Evolutionary conservation across 2,329 filamentous ascomycete genomes (phyloP).

Genomic region (Metarhizium humberi): DNA sequence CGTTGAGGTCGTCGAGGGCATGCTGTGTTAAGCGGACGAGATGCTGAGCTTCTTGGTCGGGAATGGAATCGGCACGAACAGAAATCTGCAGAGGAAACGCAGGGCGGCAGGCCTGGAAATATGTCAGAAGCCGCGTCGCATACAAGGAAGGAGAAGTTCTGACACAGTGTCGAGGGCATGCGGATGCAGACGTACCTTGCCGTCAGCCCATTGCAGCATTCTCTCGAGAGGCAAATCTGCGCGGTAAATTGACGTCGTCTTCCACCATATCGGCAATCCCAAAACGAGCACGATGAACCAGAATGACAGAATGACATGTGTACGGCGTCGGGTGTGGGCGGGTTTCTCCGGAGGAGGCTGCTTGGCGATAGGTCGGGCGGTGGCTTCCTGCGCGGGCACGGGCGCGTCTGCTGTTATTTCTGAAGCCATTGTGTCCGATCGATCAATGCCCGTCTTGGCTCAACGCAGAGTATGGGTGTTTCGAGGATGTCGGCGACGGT

Average conservation of each 20-base stretch:
- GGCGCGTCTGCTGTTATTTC: constrained; percentile 11
- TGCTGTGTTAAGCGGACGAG: constrained; percentile 76
- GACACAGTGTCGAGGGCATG: neutral
- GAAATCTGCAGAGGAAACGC: constrained; percentile 81
- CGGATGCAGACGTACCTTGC: constrained; percentile 50
- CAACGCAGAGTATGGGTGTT: no score
- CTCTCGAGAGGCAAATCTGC: constrained; percentile 71
- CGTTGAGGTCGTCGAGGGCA: constrained; percentile 76
- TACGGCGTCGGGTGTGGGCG: constrained; percentile 59
- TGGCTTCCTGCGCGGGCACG: constrained; percentile 8
- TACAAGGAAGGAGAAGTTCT: neutral
- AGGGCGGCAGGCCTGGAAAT: constrained; percentile 66
- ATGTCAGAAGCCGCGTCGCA: neutral
- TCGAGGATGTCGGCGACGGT: no score
- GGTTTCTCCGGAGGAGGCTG: constrained; percentile 69
- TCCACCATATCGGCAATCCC: constrained; percentile 91
- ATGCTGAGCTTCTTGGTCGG: constrained; percentile 58
- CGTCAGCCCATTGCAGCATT: constrained; percentile 87
- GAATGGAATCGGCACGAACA: constrained; percentile 59
- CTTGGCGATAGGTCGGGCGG: constrained; percentile 9
- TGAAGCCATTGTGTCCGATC: constrained; percentile 7
- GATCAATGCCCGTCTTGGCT: no score
- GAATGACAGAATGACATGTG: constrained; percentile 73
- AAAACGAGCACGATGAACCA: constrained; percentile 79
- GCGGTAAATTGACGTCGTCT: constrained; percentile 85